Conservation (phyloP, 371 early-diverging fungal genomes). For the Mortierella sp. region DNA sequence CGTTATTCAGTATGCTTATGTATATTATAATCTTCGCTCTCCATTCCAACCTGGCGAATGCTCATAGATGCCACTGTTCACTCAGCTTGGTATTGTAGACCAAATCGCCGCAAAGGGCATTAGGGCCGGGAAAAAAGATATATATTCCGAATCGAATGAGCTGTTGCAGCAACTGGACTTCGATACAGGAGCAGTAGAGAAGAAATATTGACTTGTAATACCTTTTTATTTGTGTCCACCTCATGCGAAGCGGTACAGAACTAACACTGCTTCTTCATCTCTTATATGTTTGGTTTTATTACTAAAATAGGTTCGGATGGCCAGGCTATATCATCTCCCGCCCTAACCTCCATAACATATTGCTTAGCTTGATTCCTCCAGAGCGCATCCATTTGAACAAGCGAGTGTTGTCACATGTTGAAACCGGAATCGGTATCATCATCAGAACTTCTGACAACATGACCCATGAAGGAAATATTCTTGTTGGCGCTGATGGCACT, state of each 20-base stretch:
- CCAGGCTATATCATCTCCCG: constrained; percentile 15
- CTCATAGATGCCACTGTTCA: constrained; percentile 11
- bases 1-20: too few species aligned
- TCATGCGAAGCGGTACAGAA: too few species aligned
- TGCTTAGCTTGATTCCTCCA: constrained; percentile 6
- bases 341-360: constrained; percentile 10
- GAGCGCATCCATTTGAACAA: constrained; percentile 18
- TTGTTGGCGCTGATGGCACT: constrained; percentile 35
- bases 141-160: neutral
- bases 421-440: constrained; percentile 9
- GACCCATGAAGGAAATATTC: constrained; percentile 15
- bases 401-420: constrained; percentile 4
- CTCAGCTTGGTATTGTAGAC: constrained; percentile 14
- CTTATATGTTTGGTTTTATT: neutral
- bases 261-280: neutral
- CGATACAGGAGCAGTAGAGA: neutral
- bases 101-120: neutral
- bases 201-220: neutral
- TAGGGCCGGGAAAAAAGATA: neutral
- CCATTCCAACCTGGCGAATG: neutral
- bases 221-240: too few species aligned
- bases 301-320: constrained; percentile 11
- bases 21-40: neutral
- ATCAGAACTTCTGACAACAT: constrained; percentile 17
- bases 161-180: neutral